These are phyloP conservation scores for Quercus bicolor DNA, from an alignment of 306 rosid genomes.

Conservation along the genomic window DNA sequence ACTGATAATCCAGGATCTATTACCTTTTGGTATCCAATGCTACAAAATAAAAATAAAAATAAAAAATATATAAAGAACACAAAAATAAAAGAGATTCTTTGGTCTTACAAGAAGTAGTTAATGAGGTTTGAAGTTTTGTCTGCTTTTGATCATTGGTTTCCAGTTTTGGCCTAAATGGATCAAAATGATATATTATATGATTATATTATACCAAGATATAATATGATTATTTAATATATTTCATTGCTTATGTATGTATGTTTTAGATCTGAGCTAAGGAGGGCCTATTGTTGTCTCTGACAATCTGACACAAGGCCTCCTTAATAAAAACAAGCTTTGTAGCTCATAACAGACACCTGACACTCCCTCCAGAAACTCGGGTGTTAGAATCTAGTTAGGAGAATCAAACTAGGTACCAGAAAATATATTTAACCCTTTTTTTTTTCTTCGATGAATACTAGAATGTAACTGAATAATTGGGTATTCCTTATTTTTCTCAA, in stretches of 20 bases:
- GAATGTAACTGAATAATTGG: conserved; percentile 30
- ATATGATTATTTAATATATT: conserved; percentile 5
- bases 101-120: conserved; percentile 37
- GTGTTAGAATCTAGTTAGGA: conserved; percentile 22
- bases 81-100: conserved; percentile 16
- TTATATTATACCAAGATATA: neutral
- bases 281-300: conserved; percentile 17
- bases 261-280: conserved; percentile 19
- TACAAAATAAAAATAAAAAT: neutral
- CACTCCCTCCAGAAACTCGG: conserved; percentile 10
- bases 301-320: conserved; percentile 12
- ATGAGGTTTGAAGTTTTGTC: conserved; percentile 28
- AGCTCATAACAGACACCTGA: conserved; percentile 12
- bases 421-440: neutral
- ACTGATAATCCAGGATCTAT: neutral
- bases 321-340: conserved; percentile 9
- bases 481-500: conserved; percentile 14
- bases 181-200: neutral
- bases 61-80: neutral
- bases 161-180: conserved; percentile 29
- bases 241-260: neutral
- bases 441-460: conserved; percentile 5
- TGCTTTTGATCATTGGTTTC: conserved; percentile 31
- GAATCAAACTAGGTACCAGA: conserved; percentile 10
- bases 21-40: conserved; percentile 21